phyloP scores from a whole-genome alignment of 306 rosid species.

The Hippophae gyantsensis region DNA sequence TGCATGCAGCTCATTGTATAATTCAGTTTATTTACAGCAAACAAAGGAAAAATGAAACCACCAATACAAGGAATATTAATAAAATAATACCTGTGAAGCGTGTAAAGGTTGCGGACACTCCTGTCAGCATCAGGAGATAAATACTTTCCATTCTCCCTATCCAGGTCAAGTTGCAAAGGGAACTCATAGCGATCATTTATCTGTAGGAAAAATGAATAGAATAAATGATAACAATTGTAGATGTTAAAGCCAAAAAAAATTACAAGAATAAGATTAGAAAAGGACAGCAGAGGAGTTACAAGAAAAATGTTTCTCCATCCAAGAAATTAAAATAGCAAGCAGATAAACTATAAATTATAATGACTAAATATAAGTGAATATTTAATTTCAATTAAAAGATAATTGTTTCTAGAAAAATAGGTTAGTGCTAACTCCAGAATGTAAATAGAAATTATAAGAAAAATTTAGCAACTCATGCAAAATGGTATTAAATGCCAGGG shows the following conservation, averaged over 20 bases:
- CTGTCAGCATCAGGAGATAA: slow-evolving; percentile 94
- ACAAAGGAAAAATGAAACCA: not conserved
- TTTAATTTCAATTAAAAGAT: too few relatives aligned
- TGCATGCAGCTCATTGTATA: not conserved
- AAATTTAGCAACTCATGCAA: too few relatives aligned
- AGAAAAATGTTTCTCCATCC: not conserved
- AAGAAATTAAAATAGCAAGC: not conserved
- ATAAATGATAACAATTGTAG: slow-evolving; percentile 5
- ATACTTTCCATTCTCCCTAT: slow-evolving; percentile 81
- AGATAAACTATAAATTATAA: too few relatives aligned
- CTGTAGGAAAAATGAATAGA: slow-evolving; percentile 34
- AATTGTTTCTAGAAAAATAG: too few relatives aligned
- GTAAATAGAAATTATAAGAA: too few relatives aligned
- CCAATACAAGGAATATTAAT: slow-evolving; percentile 4
- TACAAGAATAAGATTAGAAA: not conserved
- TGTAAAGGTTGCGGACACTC: slow-evolving; percentile 84
- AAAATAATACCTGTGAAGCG: slow-evolving; percentile 77
- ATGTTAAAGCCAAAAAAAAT: not conserved
- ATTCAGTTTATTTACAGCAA: not conserved
- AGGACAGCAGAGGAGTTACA: not conserved
- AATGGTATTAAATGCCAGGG: too few relatives aligned
- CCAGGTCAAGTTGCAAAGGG: slow-evolving; percentile 96
- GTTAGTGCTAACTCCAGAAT: too few relatives aligned
- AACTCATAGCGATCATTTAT: slow-evolving; percentile 97
- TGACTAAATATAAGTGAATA: too few relatives aligned